These are phyloP conservation scores for Jamesozyma hellenica DNA, from an alignment of 805 yeast species.

Conservation along the genomic window DNA sequence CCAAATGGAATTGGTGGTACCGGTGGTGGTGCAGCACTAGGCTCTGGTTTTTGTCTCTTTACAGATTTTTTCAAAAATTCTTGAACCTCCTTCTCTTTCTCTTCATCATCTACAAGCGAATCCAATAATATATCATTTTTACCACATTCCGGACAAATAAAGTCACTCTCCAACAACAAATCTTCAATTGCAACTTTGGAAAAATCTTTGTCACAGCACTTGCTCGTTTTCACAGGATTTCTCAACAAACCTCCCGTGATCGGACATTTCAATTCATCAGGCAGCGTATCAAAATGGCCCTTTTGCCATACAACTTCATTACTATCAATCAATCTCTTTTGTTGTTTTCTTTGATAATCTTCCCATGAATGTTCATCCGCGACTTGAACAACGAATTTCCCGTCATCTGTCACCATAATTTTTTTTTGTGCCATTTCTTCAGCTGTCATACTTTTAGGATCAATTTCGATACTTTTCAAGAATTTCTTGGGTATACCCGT, in stretches of 20 bases:
- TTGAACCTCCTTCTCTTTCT: constrained; percentile 44
- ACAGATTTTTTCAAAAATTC: constrained; percentile 30
- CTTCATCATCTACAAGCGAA: constrained; percentile 51
- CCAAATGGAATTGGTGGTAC: constrained; percentile 27
- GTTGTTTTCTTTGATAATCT: constrained; percentile 60
- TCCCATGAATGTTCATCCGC: constrained; percentile 92
- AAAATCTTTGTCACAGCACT: constrained; percentile 58
- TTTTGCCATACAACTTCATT: constrained; percentile 38
- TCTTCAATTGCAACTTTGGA: constrained; percentile 58
- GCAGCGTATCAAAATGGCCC: constrained; percentile 36
- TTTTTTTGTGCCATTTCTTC: constrained; percentile 48
- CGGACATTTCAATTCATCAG: constrained; percentile 61
- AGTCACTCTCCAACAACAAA: constrained; percentile 66
- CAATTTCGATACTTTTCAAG: constrained; percentile 64
- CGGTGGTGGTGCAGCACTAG: constrained; percentile 9
- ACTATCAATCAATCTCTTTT: constrained; percentile 27
- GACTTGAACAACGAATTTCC: constrained; percentile 90
- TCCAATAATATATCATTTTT: constrained; percentile 68
- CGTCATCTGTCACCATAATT: constrained; percentile 85
- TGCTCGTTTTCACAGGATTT: constrained; percentile 66
- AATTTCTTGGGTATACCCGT: constrained; percentile 96
- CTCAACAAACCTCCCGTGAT: constrained; percentile 50
- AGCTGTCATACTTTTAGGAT: constrained; percentile 44
- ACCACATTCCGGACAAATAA: constrained; percentile 82
- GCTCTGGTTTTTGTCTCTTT: neutral